Evolutionary conservation across 2,329 filamentous ascomycete genomes (phyloP).

Genomic region (Penicillium corylophilum): DNA sequence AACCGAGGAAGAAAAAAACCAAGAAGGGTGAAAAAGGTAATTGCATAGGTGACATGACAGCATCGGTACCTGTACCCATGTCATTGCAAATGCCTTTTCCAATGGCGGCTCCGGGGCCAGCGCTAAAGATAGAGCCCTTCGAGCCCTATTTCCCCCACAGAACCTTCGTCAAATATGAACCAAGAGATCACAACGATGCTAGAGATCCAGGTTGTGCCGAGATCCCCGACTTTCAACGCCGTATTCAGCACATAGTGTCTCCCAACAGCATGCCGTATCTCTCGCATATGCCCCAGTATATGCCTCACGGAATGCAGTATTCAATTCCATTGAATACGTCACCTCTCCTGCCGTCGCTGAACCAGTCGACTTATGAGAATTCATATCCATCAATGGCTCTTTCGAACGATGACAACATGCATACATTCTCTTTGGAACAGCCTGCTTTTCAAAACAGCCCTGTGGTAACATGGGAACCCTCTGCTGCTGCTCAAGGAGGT

Average conservation of each 20-base stretch:
- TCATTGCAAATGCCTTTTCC: background rate
- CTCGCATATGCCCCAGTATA: constrained; percentile 7
- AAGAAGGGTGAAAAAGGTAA: constrained; percentile 21
- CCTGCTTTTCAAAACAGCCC: background rate
- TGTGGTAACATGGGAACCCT: constrained; percentile 6
- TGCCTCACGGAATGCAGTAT: background rate
- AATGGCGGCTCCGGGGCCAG: constrained; percentile 7
- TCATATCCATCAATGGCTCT: background rate
- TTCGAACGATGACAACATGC: background rate
- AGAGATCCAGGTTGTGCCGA: background rate
- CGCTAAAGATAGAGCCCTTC: constrained; percentile 15
- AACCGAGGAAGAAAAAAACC: constrained; percentile 28
- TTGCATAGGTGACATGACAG: constrained; percentile 13
- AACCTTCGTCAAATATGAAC: constrained; percentile 27
- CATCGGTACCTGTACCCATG: background rate
- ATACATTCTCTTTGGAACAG: background rate
- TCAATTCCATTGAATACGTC: background rate
- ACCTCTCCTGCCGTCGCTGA: background rate
- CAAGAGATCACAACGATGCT: constrained; percentile 7
- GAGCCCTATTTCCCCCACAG: constrained; percentile 6
- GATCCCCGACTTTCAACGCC: constrained; percentile 13
- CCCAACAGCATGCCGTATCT: background rate
- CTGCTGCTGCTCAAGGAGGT: background rate
- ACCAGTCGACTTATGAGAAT: background rate
- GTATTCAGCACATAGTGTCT: constrained; percentile 6